Evolutionary conservation across 345 rosid species (phyloP).

Genomic region (Brassica rapa): DNA sequence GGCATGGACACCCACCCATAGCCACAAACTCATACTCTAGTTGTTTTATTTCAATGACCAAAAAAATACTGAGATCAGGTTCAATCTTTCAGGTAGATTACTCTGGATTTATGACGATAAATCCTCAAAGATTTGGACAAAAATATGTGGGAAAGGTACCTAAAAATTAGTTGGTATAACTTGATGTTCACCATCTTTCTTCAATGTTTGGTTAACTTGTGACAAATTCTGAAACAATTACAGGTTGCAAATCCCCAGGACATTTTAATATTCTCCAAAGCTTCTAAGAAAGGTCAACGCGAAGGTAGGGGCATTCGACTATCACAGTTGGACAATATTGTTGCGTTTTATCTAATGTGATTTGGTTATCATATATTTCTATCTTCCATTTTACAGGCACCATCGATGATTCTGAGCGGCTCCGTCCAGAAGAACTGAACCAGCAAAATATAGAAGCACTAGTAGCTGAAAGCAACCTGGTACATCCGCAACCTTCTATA

Average conservation of each 20-base stretch:
- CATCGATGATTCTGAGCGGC: slow-evolving; percentile 80
- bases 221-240: slow-evolving; percentile 19
- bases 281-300: slow-evolving; percentile 60
- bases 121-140: slow-evolving; percentile 99
- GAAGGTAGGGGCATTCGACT: slow-evolving; percentile 49
- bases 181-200: slow-evolving; percentile 15
- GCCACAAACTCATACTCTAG: neutral
- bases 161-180: slow-evolving; percentile 11
- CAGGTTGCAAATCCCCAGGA: slow-evolving; percentile 99
- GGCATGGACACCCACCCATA: slow-evolving; percentile 12
- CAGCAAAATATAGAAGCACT: slow-evolving; percentile 98
- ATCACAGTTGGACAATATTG: slow-evolving; percentile 4
- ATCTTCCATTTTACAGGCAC: slow-evolving; percentile 53
- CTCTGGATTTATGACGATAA: slow-evolving; percentile 98
- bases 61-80: slow-evolving; percentile 22
- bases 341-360: slow-evolving; percentile 1
- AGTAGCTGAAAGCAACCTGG: slow-evolving; percentile 97
- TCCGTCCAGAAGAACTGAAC: slow-evolving; percentile 96
- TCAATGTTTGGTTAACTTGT: slow-evolving; percentile 18
- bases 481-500: slow-evolving; percentile 37
- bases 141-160: slow-evolving; percentile 96
- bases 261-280: slow-evolving; percentile 91
- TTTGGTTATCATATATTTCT: slow-evolving; percentile 4
- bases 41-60: slow-evolving; percentile 8
- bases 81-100: slow-evolving; percentile 74